These are phyloP conservation scores for Aquilaria malaccensis DNA, from an alignment of 345 rosid species.

Conservation along the genomic window DNA sequence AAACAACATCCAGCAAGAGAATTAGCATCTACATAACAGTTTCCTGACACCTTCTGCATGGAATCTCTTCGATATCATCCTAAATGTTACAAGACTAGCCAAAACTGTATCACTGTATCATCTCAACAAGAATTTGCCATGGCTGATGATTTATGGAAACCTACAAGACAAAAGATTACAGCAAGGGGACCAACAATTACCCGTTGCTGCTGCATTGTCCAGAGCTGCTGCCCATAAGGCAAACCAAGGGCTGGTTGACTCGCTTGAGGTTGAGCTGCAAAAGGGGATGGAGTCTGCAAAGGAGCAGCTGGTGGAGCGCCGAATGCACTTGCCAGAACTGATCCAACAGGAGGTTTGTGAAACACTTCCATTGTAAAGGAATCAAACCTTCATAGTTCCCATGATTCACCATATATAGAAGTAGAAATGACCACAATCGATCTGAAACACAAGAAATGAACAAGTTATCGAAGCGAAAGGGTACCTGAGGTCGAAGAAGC, in stretches of 20 bases:
- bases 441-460: background rate
- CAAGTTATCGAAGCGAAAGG: background rate
- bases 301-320: slow-evolving; percentile 28
- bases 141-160: background rate
- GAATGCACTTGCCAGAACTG: slow-evolving; percentile 34
- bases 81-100: too few relatives aligned
- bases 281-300: slow-evolving; percentile 33
- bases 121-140: too few relatives aligned
- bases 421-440: background rate
- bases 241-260: slow-evolving; percentile 35
- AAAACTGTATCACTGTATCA: too few relatives aligned
- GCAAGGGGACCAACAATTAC: slow-evolving; percentile 21
- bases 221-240: slow-evolving; percentile 63
- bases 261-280: slow-evolving; percentile 41
- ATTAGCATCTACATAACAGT: too few relatives aligned
- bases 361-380: slow-evolving; percentile 30
- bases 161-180: slow-evolving; percentile 6
- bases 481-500: too few relatives aligned
- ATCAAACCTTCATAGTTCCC: slow-evolving; percentile 1
- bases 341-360: slow-evolving; percentile 35
- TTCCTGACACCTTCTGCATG: too few relatives aligned
- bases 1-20: too few relatives aligned
- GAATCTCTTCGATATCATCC: too few relatives aligned
- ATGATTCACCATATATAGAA: background rate
- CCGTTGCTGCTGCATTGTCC: slow-evolving; percentile 40